Evolutionary conservation across 805 yeast genomes (phyloP), one percentile per base, ranked within the genome.

Genomic region (Hanseniaspora meyeri): DNA sequence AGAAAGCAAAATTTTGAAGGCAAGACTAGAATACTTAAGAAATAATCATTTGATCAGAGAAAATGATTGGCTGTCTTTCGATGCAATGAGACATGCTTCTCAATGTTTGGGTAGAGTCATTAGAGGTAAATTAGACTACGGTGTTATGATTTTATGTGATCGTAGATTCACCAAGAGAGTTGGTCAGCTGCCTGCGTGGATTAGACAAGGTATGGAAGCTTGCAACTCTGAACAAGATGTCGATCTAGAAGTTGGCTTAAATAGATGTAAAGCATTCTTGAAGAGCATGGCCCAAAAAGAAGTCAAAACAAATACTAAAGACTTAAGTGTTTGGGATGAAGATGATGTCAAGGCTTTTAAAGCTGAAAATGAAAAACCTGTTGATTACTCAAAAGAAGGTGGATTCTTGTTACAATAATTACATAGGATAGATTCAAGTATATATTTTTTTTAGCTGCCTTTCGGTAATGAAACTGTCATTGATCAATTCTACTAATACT

Each of bases 41-140:
- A 97, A 93, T 66, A 90, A 89, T 64, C 91, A 80, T 67, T 95
- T 89, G 64, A 91, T 93, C 57, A 78, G 88, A 60, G 98, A 93
- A 65, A 89, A 87, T 66, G 98, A 93, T 65, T 93, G 93, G 66
- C 68, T 93, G 40, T 90, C 97, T 11, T 93, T 93, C 75, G 99
- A 93, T 70, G 99, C 99, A 14, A 93, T 93, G 98, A 81, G 99
- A 66, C 99, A 93, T 72, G 99, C 97, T 4, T 97, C 99, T 0
- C 99, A 93, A 69, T 93, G 99, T 71, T 72, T 93, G 65, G 99
- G 99, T 11, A 81, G 99, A 66, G 98, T 93, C 55, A 73, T 93
- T 60, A 80, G 99, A 73, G 99, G 99, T 62, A 93, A 93, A 68
- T 97, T 93, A 66, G 99, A 93, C 73, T 93, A 93, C 68, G 99